phyloP scores from a whole-genome alignment of 1,139 yeast genomes.

The Saccharomyces hybrid region DNA sequence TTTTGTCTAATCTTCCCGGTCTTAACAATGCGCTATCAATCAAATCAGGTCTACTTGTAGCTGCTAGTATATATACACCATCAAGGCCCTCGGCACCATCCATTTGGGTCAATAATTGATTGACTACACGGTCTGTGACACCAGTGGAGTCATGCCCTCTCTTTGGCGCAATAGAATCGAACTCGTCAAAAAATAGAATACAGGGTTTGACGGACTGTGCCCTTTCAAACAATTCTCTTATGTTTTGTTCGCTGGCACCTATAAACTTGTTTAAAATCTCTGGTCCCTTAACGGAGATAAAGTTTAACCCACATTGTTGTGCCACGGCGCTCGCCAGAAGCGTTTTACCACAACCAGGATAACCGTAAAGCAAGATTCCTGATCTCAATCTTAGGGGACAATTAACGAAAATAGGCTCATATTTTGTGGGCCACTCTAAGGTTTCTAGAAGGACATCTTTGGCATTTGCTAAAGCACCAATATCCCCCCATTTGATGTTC shows the following conservation, averaged over 20 bases:
- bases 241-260: slow-evolving; percentile 95
- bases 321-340: slow-evolving; percentile 90
- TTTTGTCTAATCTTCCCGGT: slow-evolving; percentile 93
- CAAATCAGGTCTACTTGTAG: slow-evolving; percentile 90
- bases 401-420: slow-evolving; percentile 85
- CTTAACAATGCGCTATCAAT: slow-evolving; percentile 91
- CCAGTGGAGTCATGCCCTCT: slow-evolving; percentile 98
- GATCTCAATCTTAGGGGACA: slow-evolving; percentile 85
- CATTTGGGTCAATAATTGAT: slow-evolving; percentile 95
- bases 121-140: slow-evolving; percentile 94
- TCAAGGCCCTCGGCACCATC: slow-evolving; percentile 98
- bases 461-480: slow-evolving; percentile 80
- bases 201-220: slow-evolving; percentile 77
- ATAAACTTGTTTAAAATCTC: slow-evolving; percentile 92
- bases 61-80: slow-evolving; percentile 94
- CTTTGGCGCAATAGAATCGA: slow-evolving; percentile 95
- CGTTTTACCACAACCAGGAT: slow-evolving; percentile 98
- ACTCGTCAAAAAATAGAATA: slow-evolving; percentile 88
- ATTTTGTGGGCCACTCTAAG: slow-evolving; percentile 93
- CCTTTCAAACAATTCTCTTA: slow-evolving; percentile 84
- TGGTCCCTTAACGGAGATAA: slow-evolving; percentile 92
- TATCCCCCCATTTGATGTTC: slow-evolving; percentile 68
- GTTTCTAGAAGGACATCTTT: slow-evolving; percentile 76
- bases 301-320: slow-evolving; percentile 87
- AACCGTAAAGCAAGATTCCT: slow-evolving; percentile 85